A percentile compares a stretch with the other conserved stretches of the same genome.
phyloP scores from a whole-genome alignment of 768 basidiomycete genomes.

The Serpula lacrymans region DNA sequence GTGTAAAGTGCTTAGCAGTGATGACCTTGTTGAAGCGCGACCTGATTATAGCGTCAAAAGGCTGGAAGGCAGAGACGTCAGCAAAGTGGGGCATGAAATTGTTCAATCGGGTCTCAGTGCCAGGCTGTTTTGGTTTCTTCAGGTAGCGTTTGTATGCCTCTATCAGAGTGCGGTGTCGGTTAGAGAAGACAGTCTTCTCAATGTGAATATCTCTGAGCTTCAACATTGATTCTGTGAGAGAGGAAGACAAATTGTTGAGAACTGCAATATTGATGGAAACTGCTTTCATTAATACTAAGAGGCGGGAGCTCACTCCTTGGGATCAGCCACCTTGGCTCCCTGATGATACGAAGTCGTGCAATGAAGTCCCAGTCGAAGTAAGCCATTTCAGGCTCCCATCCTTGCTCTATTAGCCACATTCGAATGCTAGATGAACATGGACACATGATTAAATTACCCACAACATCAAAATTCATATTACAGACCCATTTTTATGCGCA shows the following conservation, averaged over 20 bases:
- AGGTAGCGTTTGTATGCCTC: too few species aligned
- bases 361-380: constrained; percentile 29
- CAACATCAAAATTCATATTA: too few species aligned
- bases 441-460: too few species aligned
- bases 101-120: constrained; percentile 16
- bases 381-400: constrained; percentile 24
- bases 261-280: constrained; percentile 11
- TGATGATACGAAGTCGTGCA: constrained; percentile 25
- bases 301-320: constrained; percentile 12
- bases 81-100: constrained; percentile 21
- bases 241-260: constrained; percentile 13
- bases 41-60: constrained; percentile 23
- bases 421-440: constrained; percentile 15
- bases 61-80: constrained; percentile 18
- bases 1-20: background rate
- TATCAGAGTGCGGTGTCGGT: constrained; percentile 22
- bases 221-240: constrained; percentile 23
- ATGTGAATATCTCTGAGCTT: constrained; percentile 26
- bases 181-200: constrained; percentile 25
- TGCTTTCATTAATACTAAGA: constrained; percentile 9
- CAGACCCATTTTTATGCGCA: too few species aligned
- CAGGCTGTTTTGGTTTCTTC: constrained; percentile 22
- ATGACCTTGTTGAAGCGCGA: constrained; percentile 8
- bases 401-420: constrained; percentile 12
- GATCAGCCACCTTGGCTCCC: constrained; percentile 18